Evolutionary conservation across 208 protist species (phyloP).

Genomic region (Crithidia sp.): DNA sequence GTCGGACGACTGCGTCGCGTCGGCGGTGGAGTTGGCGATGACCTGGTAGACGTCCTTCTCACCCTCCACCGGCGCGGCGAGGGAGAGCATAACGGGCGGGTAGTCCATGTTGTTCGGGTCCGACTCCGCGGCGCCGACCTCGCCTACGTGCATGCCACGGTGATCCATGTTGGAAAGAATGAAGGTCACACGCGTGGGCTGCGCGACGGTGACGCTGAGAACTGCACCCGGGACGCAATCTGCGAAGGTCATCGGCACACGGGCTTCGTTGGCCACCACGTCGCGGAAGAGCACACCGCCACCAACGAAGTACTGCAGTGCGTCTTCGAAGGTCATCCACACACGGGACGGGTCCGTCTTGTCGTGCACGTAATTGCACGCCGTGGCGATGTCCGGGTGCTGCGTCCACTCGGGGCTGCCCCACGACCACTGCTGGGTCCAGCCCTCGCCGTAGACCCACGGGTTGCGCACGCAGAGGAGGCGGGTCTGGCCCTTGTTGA

Average conservation of each 20-base stretch:
- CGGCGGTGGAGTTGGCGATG: constrained; percentile 60
- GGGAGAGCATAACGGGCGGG: constrained; percentile 84
- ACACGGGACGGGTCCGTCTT: constrained; percentile 37
- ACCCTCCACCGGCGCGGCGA: constrained; percentile 39
- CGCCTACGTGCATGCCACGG: constrained; percentile 38
- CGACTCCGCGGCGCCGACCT: constrained; percentile 27
- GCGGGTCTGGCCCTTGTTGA: constrained; percentile 43
- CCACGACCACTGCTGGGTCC: constrained; percentile 54
- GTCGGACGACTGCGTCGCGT: constrained; percentile 53
- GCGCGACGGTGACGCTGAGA: constrained; percentile 60
- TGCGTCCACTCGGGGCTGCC: constrained; percentile 49
- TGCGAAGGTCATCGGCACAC: constrained; percentile 73
- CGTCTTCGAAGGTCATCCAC: constrained; percentile 79
- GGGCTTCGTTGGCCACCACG: constrained; percentile 48
- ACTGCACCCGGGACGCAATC: constrained; percentile 66
- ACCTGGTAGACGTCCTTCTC: constrained; percentile 51
- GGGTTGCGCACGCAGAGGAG: constrained; percentile 78
- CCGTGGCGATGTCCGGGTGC: constrained; percentile 40
- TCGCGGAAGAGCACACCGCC: constrained; percentile 75
- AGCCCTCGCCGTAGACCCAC: constrained; percentile 48
- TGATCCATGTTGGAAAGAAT: constrained; percentile 73
- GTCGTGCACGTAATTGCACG: constrained; percentile 32
- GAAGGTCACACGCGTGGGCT: constrained; percentile 51
- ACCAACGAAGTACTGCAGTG: constrained; percentile 78
- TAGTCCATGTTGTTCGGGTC: constrained; percentile 57